A percentile compares a stretch with the other conserved stretches of the same genome.
These are phyloP conservation scores for Wickerhamiella brachini DNA, from an alignment of 805 yeast species.

Conservation along the genomic window DNA sequence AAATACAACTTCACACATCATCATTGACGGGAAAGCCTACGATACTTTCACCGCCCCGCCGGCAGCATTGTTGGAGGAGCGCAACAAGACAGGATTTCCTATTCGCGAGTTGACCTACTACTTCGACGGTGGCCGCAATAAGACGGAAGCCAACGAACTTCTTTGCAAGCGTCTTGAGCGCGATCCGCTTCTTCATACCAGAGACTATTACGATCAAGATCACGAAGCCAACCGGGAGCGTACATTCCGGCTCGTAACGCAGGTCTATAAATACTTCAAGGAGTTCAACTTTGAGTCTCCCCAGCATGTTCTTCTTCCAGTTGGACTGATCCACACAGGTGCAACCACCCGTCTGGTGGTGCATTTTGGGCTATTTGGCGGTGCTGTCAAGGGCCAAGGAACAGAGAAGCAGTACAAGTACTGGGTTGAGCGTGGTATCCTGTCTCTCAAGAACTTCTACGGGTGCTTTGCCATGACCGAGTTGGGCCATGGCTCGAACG, in stretches of 20 bases:
- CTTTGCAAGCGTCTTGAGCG: constrained; percentile 35
- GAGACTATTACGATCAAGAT: constrained; percentile 33
- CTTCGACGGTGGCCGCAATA: constrained; percentile 28
- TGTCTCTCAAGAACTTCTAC: constrained; percentile 29
- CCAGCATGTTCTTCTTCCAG: constrained; percentile 16
- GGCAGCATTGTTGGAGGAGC: constrained; percentile 26
- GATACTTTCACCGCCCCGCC: constrained; percentile 26
- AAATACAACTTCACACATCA: constrained; percentile 8
- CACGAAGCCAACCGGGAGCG: constrained; percentile 27
- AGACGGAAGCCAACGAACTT: constrained; percentile 27
- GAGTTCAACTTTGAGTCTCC: constrained; percentile 17
- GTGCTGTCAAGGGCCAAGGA: constrained; percentile 77
- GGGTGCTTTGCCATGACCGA: constrained; percentile 95
- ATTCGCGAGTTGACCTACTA: constrained; percentile 28
- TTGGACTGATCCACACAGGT: constrained; percentile 49
- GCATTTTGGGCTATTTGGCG: constrained; percentile 72
- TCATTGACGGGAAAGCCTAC: constrained; percentile 13
- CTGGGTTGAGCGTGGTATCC: constrained; percentile 57
- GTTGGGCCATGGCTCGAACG: constrained; percentile 86
- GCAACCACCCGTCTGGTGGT: constrained; percentile 75
- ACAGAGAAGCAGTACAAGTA: constrained; percentile 68
- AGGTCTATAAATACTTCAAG: constrained; percentile 17
- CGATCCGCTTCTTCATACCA: constrained; percentile 34
- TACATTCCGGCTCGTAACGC: constrained; percentile 19
- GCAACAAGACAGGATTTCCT: constrained; percentile 26